Conservation (phyloP, 768 basidiomycete genomes). For the Trametes villosa region DNA sequence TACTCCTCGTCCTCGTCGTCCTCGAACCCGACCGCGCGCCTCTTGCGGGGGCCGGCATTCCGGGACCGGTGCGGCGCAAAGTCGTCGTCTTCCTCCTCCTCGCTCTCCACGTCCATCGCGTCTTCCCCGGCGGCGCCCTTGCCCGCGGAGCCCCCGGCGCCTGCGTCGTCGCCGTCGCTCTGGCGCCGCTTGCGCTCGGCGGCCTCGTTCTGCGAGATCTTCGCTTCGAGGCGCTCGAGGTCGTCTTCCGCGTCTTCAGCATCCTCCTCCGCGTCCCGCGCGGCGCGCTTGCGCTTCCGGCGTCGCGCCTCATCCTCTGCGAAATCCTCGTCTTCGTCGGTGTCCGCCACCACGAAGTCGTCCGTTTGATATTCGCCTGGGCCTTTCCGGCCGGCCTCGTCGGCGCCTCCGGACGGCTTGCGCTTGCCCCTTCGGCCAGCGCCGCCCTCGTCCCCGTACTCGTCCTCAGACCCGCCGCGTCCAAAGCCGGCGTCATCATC, state of each 20-base stretch:
- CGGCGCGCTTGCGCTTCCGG: constrained; percentile 19
- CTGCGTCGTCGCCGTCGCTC: constrained; percentile 33
- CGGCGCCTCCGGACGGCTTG: constrained; percentile 36
- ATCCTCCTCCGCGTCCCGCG: constrained; percentile 28
- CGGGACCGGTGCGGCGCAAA: constrained; percentile 63
- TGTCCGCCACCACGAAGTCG: constrained; percentile 84
- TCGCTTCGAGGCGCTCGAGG: constrained; percentile 72
- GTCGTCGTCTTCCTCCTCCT: constrained; percentile 70
- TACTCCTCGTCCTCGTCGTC: constrained; percentile 70
- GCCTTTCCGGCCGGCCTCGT: constrained; percentile 49
- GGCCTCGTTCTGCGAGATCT: constrained; percentile 59
- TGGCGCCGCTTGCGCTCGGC: constrained; percentile 53
- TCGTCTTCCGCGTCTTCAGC: constrained; percentile 56
- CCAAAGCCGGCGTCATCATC: constrained; percentile 45
- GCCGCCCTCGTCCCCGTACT: constrained; percentile 61
- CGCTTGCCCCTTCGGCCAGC: constrained; percentile 44
- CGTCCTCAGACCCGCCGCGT: constrained; percentile 42
- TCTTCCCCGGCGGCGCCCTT: constrained; percentile 41
- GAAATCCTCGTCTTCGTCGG: constrained; percentile 57
- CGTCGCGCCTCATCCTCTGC: constrained; percentile 16
- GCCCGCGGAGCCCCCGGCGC: constrained; percentile 35
- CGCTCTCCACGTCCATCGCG: constrained; percentile 77
- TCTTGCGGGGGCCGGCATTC: constrained; percentile 53
- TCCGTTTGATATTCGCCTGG: constrained; percentile 80
- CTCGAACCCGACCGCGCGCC: constrained; percentile 57